Conservation (phyloP, 2,329 filamentous ascomycete genomes). For the Bipolaris victoriae region DNA sequence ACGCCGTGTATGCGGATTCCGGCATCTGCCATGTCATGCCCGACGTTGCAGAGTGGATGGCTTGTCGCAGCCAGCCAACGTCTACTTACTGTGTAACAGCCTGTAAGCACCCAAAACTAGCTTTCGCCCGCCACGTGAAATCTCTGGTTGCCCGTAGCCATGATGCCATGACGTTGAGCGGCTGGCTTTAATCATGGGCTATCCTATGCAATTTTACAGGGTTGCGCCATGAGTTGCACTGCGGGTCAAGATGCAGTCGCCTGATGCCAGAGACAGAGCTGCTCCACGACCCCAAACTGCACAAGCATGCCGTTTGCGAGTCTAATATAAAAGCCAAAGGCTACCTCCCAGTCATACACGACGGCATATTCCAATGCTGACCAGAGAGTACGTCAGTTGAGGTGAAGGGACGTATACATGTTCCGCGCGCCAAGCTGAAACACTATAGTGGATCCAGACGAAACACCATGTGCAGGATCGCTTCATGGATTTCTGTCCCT, state of each 20-base stretch:
- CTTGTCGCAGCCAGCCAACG: background rate
- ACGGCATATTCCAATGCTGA: background rate
- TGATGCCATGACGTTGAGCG: background rate
- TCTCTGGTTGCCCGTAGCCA: background rate
- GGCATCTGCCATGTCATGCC: no score
- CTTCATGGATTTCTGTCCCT: constrained; percentile 14
- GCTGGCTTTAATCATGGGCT: constrained; percentile 11
- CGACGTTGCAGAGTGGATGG: no score
- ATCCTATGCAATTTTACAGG: constrained; percentile 16
- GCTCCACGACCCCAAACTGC: background rate
- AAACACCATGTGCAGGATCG: constrained; percentile 34
- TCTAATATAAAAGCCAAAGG: background rate
- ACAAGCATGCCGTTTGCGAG: background rate
- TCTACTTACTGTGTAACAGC: no score
- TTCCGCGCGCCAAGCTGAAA: constrained; percentile 23
- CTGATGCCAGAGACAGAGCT: background rate
- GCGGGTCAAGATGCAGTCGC: constrained; percentile 2
- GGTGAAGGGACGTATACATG: background rate
- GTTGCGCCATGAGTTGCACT: constrained; percentile 7
- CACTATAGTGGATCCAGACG: constrained; percentile 23
- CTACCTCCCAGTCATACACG: background rate
- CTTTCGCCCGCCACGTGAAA: background rate
- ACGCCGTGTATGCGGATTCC: background rate
- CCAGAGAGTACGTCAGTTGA: background rate
- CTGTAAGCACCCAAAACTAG: background rate